Evolutionary conservation across 108 stramenopile genomes (phyloP), one percentile per base, ranked within the genome.

Genomic region (Cyclotella distinguenda): DNA sequence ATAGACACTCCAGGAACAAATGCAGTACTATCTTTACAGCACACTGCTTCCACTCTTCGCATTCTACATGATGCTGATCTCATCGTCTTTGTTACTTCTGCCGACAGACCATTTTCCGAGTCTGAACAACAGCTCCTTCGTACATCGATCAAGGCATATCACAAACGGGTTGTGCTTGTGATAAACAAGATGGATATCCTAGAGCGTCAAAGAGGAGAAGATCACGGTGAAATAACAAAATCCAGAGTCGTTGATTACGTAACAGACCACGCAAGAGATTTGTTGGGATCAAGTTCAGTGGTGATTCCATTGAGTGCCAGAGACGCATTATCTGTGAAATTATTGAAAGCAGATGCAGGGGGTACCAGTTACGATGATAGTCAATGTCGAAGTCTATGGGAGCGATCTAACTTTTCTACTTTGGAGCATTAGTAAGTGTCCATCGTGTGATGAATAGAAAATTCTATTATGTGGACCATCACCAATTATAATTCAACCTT

Each of bases 1-100:
- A 80, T 94, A 30, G 92, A 94, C 60, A 90, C 92, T 0, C 92
- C 92, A 19, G 92, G 92, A 36, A 94, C 92, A 15, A 94, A 94
- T 53, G 88, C 87, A 3, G 76, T 88, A 8, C 61, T 85, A 48
- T 71, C 77, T n/a, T 32, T 72, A 27, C 76, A 90, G 45, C 89
- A 94, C 70, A 87, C 87, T 1, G 59, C 78, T 55, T 79, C 74
- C 11, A 94, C 89, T 6, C 49, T 84, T 48, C 62, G 74, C 30
- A 66, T 90, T 38, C 55, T 94, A 0, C 92, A 89, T n/a, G 57
- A 79, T 46, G 92, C 92, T 19, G 92, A 94, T 61, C 61, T 89
- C 44, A 85, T 94, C 23, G 60, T 94, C 18, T 94, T 94, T 62
- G 84, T 90, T 13, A 89, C 89, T 7, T 87, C 86, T 34, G 92